Conservation (phyloP, 2,329 filamentous ascomycete species). For the Neoarthrinium moseri region DNA sequence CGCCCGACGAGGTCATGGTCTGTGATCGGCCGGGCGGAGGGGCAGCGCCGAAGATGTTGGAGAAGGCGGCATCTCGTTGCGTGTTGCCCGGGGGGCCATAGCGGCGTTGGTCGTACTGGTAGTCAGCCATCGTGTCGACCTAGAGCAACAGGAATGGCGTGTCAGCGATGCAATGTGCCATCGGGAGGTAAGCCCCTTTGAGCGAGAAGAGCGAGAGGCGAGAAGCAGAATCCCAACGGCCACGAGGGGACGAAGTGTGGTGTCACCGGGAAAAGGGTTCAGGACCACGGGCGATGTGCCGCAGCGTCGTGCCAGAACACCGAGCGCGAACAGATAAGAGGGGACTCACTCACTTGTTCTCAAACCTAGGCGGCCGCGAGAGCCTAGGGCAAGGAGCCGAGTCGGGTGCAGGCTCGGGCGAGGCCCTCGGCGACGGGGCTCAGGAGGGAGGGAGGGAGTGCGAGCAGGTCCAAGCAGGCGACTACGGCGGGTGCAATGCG, state of each 20-base stretch:
- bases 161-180: too few relatives aligned
- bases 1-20: slow-evolving; percentile 83
- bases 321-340: slow-evolving; percentile 15
- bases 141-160: slow-evolving; percentile 27
- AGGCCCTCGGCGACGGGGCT: not conserved
- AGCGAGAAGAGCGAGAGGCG: too few relatives aligned
- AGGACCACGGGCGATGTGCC: too few relatives aligned
- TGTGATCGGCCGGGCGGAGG: slow-evolving; percentile 88
- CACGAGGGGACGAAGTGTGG: too few relatives aligned
- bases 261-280: too few relatives aligned
- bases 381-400: slow-evolving; percentile 29
- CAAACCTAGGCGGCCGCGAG: slow-evolving; percentile 30
- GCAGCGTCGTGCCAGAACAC: too few relatives aligned
- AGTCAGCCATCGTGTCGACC: slow-evolving; percentile 56
- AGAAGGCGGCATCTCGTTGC: slow-evolving; percentile 92
- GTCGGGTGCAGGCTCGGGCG: slow-evolving; percentile 20
- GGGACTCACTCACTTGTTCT: slow-evolving; percentile 24
- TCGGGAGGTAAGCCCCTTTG: too few relatives aligned
- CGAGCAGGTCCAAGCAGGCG: not conserved
- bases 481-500: slow-evolving; percentile 1
- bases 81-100: slow-evolving; percentile 53
- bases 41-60: slow-evolving; percentile 88
- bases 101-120: slow-evolving; percentile 53
- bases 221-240: too few relatives aligned
- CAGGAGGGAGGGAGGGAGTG: not conserved